Base-by-base conservation (phyloP, 257 asterid species). In the Handroanthus guayacan region DNA sequence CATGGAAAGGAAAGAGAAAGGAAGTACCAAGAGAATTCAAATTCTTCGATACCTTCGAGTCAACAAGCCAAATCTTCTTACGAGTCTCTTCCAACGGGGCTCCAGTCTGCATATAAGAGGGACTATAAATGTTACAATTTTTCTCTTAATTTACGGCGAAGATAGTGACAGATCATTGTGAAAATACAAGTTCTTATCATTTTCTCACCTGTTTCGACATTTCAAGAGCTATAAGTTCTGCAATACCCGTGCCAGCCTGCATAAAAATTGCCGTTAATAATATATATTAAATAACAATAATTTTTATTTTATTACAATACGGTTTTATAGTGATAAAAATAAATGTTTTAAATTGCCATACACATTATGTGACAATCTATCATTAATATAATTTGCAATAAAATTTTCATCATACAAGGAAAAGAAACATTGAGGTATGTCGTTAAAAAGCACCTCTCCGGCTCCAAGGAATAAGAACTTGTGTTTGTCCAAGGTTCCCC, bases 181-280 rank as follows among this genome's bases (percentile, higher is more conserved):
- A 48, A 54, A 41, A 76, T 50, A 41, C 44, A 69, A 44, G 70
- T 14, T 66, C n/a, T 61, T 31, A 37, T 64, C 14, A 39, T 73
- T 34, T 18, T 58, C 73, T 69, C 31, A 93, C 98, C 98, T 93
- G 92, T 80, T 90, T 93, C 52, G 98, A 91, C 62, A 93, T 91
- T 85, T 91, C 95, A 78, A 87, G 91, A 75, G 98, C 98, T 81
- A 93, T 93, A 81, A 93, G 94, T 82, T 93, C 97, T 31, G 98
- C 98, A 56, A 93, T 93, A 63, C 98, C 98, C 62, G 97, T 93
- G 65, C 98, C 98, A 80, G 98, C 98, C 98, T 93, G 88, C 82
- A 82, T 73, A 52, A 41, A 63, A 25, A 25, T 25, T 25, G 31
- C 31, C 31, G 31, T 25, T 25, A 25, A 25, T 25, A 25, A 25